A percentile compares a stretch with the other conserved stretches of the same genome.
These are phyloP conservation scores for Penicillium simplicissimum DNA, from an alignment of 495 filamentous ascomycete species.

Conservation along the genomic window DNA sequence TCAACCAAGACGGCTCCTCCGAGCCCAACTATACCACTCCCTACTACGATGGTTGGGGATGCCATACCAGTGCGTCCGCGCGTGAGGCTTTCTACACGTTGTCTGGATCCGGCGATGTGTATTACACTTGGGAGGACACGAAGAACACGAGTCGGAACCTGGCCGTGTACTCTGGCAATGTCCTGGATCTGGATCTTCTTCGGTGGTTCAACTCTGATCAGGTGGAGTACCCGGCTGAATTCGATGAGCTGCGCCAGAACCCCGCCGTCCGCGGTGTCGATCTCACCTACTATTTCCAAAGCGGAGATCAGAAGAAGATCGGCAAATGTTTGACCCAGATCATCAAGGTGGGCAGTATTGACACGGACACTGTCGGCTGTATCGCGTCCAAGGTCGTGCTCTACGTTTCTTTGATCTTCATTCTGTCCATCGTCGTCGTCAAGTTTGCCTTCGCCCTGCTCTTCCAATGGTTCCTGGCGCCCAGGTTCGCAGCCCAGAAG, in stretches of 20 bases:
- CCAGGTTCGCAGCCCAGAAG: slow-evolving; percentile 74
- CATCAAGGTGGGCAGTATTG: slow-evolving; percentile 92
- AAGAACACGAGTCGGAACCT: slow-evolving; percentile 86
- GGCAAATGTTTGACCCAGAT: slow-evolving; percentile 88
- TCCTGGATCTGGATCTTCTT: slow-evolving; percentile 89
- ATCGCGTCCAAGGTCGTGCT: slow-evolving; percentile 97
- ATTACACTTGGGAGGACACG: slow-evolving; percentile 94
- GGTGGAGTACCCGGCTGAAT: slow-evolving; percentile 74
- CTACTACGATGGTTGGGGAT: slow-evolving; percentile 82
- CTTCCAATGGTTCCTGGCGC: slow-evolving; percentile 94
- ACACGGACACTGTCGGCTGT: slow-evolving; percentile 95
- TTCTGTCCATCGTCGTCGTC: slow-evolving; percentile 81
- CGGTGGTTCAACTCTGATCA: slow-evolving; percentile 85
- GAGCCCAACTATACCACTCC: slow-evolving; percentile 70
- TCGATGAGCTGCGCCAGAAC: slow-evolving; percentile 79
- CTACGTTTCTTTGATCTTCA: slow-evolving; percentile 90
- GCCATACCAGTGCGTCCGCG: slow-evolving; percentile 71
- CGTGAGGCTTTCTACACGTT: slow-evolving; percentile 75
- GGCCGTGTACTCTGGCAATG: slow-evolving; percentile 89
- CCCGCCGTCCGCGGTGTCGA: slow-evolving; percentile 79
- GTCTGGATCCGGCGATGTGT: slow-evolving; percentile 68
- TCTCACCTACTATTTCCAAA: slow-evolving; percentile 84
- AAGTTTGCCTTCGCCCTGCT: slow-evolving; percentile 88
- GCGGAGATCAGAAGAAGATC: slow-evolving; percentile 69
- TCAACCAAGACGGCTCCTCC: slow-evolving; percentile 90